Base-by-base conservation (phyloP, 495 filamentous ascomycete species). In the Xylaria telfairii region DNA sequence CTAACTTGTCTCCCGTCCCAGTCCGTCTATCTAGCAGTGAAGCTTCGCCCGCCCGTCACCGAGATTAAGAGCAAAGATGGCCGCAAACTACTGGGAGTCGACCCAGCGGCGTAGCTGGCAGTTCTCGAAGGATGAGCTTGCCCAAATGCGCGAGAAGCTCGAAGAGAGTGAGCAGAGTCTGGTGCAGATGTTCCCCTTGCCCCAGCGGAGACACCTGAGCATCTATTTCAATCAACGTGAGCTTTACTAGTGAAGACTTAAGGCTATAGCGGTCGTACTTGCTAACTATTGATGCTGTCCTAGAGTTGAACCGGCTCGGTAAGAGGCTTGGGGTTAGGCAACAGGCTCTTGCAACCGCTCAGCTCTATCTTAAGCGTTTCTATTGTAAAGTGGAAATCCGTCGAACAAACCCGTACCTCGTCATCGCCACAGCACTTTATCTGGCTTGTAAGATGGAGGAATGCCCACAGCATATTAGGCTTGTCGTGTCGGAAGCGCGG, bases 401-500 rank as follows among this genome's bases (percentile, higher is more conserved):
- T 66, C 90, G 91, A 54, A 98, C 95, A 28, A 99, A 98, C 74
- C 95, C 96, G 19, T 97, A 96, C 80, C 89, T 98, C 19, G 87
- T 98, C 57, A 84, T 97, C 71, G 90, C 93, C 34, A 98, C 96
- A 5, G 93, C 95, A 32, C 83, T 98, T 71, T 99, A 99, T 81
- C 85, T 99, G 42, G 96, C 96, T 59, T 97, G 94, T 83, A 99
- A 99, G 81, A 97, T 97, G 92, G 96, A 99, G 80, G 96, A 99
- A 81, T 95, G 91, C 72, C 96, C 96, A 34, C 95, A 97, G 79
- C 96, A 99, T 80, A 98, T 99, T 71, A 88, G 95, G 41, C 87
- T 95, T 61, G 88, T 99, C 53, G 90, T 94, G 2, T 89, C 87
- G 6, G 95, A 99, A 79, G 93, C 95, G 5, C 89, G 93, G n/a